Evolutionary conservation across 768 basidiomycete species (phyloP), one percentile per base, ranked within the genome.

Genomic region (Phaffia australis): DNA sequence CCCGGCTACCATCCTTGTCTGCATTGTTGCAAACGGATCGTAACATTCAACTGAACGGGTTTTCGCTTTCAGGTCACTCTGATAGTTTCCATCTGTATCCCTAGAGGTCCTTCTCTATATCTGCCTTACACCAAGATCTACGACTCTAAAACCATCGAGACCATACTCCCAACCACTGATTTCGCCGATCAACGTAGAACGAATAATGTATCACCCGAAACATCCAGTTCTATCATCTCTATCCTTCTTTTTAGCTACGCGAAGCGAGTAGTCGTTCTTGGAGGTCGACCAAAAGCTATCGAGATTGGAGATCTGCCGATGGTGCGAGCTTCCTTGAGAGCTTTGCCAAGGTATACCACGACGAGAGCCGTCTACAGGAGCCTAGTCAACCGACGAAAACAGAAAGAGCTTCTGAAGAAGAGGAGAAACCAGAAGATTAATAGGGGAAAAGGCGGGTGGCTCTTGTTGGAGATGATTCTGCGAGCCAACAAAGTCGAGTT

Each of bases 61-160:
- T 56, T 49, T 23, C 2, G 3, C 62, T 2, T 29, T 73, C 70
- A 76, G 63, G n/a, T 74, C 46, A 76, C 80, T 1, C 78, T 47
- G 57, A 75, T 79, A 50, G 79, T 85, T n/a, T 75, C 78, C 21
- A 73, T 79, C 60, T 78, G 77, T 7, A 85, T 84, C 1, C 87
- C 86, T 2, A 79, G 81, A 48, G 90, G 90, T 0, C 92, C 92
- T 0, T 77, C 80, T 11, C 78, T 93, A 6, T 83, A 89, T 72
- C 88, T 83, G 72, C 86, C 87, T 0, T 78, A 84, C n/a, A 81
- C 84, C 64, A 69, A 69, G 42, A 27, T 72, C 15, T 71, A 69
- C 48, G 35, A 42, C 6, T 11, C 35, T 11, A 42, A 42, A 42
- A 4, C 11, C 11, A 11, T 42, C 35, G 6, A 42, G 35, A 42